Evolutionary conservation across 345 rosid genomes (phyloP), one percentile per base, ranked within the genome.

Genomic region (Salix dunnii): DNA sequence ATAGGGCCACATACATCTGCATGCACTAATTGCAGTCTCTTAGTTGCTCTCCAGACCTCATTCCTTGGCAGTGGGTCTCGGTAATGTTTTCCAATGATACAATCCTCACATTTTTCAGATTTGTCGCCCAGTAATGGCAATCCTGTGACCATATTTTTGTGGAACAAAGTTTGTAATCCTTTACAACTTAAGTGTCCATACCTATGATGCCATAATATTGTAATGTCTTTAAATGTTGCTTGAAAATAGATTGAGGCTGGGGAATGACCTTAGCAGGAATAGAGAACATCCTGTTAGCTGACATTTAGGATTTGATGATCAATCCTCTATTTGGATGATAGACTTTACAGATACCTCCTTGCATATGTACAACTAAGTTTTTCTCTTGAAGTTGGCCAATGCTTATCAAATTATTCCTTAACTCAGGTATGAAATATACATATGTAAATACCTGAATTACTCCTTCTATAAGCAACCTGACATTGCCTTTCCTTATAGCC

Each of bases 101-200:
- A 72, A 33, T 72, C 48, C 10, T 3, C 38, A 31, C 23, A 73
- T 11, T 38, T 7, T 73, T 73, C 6, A 2, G 35, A 61, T 40
- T 25, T 73, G 25, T 31, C 33, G 3, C 33, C 3, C 3, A 73
- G 16, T 17, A 61, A 20, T 62, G 69, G 40, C 40, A 73, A 40
- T 35, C 76, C 30, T 73, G 17, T 73, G 8, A 62, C 69, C 76
- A 73, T 42, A 1, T 62, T 2, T 11, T 62, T 73, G 28, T 62
- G 18, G 4, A 61, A 25, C 68, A 73, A 42, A 6, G 60, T 68
- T 38, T 17, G 10, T 2, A 38, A 6, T 8, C 31, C 53, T 2
- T 23, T 68, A 9, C n/a, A n/a, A 38, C 51, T 68, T 68, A 23
- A 2, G 9, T 23, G 49, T n/a, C 51, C 51, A 36, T 40, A 40